Percentiles rank a stretch among this genome's conserved stretches.
Conservation (phyloP, 2,329 filamentous ascomycete genomes). For the Trichoderma sp. region DNA sequence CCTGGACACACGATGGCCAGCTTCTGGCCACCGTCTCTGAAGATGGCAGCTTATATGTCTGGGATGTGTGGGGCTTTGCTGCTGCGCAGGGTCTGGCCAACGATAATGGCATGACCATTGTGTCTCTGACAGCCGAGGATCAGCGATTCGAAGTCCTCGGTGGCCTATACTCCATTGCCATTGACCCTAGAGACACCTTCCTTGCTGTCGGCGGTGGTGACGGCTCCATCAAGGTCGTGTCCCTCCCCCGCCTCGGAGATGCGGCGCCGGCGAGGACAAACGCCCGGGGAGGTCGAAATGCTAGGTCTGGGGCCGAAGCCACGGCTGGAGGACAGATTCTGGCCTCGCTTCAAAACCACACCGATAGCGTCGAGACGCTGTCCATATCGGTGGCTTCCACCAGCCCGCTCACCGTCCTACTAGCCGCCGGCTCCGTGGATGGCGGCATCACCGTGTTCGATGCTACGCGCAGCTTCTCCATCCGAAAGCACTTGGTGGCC, state of each 20-base stretch:
- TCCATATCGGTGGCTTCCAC: slow-evolving; percentile 54
- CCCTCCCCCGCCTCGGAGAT: slow-evolving; percentile 67
- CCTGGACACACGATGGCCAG: slow-evolving; percentile 86
- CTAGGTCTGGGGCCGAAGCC: slow-evolving; percentile 44
- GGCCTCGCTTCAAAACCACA: slow-evolving; percentile 78
- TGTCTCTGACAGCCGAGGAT: slow-evolving; percentile 77
- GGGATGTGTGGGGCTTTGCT: slow-evolving; percentile 84
- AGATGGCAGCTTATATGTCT: slow-evolving; percentile 86
- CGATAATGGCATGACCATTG: slow-evolving; percentile 64
- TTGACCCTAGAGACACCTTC: slow-evolving; percentile 77
- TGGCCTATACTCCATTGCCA: slow-evolving; percentile 83
- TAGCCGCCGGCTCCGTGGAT: slow-evolving; percentile 70
- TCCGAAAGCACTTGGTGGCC: slow-evolving; percentile 77
- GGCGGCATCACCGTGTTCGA: slow-evolving; percentile 86
- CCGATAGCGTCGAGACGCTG: slow-evolving; percentile 74
- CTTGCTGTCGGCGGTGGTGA: slow-evolving; percentile 86
- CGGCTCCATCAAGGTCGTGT: slow-evolving; percentile 81
- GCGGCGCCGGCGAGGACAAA: slow-evolving; percentile 31
- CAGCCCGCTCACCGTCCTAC: slow-evolving; percentile 54
- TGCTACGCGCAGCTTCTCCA: slow-evolving; percentile 79
- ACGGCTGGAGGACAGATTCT: slow-evolving; percentile 64
- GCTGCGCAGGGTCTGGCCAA: slow-evolving; percentile 57
- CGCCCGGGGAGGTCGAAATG: slow-evolving; percentile 33
- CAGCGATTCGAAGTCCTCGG: slow-evolving; percentile 91
- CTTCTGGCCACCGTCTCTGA: slow-evolving; percentile 87